Conservation (phyloP, 257 asterid species). For the Salvia rosmarinus region DNA sequence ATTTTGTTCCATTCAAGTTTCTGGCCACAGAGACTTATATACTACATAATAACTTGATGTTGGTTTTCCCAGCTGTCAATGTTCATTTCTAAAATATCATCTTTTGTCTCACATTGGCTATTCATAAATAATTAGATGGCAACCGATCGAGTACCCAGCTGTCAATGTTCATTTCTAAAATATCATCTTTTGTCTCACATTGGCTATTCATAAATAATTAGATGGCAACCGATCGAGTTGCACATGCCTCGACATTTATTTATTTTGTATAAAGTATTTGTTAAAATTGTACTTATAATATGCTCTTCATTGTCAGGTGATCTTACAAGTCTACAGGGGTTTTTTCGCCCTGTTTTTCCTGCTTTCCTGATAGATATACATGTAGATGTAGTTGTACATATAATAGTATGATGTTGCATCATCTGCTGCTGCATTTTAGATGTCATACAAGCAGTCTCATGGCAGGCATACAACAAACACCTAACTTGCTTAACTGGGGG, state of each 20-base stretch:
- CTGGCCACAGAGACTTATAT: neutral
- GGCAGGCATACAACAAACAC: neutral
- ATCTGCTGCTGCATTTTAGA: neutral
- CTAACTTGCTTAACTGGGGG: neutral
- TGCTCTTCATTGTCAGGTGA: constrained; percentile 37
- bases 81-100: neutral
- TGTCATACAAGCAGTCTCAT: neutral
- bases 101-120: neutral
- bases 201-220: neutral
- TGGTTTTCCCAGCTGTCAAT: neutral
- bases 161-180: neutral
- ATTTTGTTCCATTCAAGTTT: neutral
- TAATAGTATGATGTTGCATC: neutral
- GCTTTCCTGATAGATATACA: neutral
- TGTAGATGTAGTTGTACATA: constrained; percentile 6
- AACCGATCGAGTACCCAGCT: neutral
- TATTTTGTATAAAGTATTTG: neutral
- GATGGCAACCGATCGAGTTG: neutral
- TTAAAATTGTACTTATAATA: neutral
- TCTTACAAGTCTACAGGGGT: neutral
- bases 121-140: neutral
- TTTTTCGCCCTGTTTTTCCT: neutral
- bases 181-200: neutral
- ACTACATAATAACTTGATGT: neutral
- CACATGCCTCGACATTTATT: neutral